Base-by-base conservation (phyloP, 2,329 filamentous ascomycete species). In the Aureobasidium lini region DNA sequence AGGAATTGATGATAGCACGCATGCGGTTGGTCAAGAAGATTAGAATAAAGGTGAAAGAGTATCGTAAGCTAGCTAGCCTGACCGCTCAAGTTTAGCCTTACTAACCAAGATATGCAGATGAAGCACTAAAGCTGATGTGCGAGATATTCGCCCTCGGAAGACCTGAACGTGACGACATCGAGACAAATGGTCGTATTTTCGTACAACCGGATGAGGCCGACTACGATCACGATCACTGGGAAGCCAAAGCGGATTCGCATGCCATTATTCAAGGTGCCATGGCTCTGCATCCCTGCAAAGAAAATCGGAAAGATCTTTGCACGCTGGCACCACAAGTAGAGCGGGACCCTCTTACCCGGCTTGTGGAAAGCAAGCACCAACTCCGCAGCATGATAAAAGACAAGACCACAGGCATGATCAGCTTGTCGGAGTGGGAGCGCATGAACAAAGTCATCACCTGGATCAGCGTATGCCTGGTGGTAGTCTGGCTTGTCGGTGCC, bases 21-120 rank as follows among this genome's bases (percentile, higher is more conserved):
- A 44, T 42, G 40, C 39, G 32, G 13, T n/a, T 56, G 23, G 23
- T 60, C 2, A 44, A 46, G 23, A 56, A 44, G 10, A 57, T 60
- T 6, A 34, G 50, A n/a, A 16, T 39, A 34, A 56, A 44, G 28
- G 39, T 60, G 16, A 60, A 60, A 29, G 59, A 60, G 7, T 60
- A 60, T 31, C 59, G 59, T 60, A 48, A 36, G 50, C 13, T 6
- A 37, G 6, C 16, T 28, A 13, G 0, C 28, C 3, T 8, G 16
- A 9, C 3, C 16, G 10, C 28, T 34, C 3, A 15, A 4, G 6
- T 10, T 1, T 34, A 10, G 8, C 6, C 4, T 23, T 47, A 10
- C 34, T 52, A 4, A 52, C n/a, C 34, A n/a, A 5, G 1, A 10
- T 2, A 6, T 39, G 3, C 15, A 60, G 59, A 60, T 23, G 42